Percentiles rank a stretch among this genome's conserved stretches.
These are phyloP conservation scores for Porodaedalea pini DNA, from an alignment of 1,284 basidiomycete genomes.

Conservation along the genomic window DNA sequence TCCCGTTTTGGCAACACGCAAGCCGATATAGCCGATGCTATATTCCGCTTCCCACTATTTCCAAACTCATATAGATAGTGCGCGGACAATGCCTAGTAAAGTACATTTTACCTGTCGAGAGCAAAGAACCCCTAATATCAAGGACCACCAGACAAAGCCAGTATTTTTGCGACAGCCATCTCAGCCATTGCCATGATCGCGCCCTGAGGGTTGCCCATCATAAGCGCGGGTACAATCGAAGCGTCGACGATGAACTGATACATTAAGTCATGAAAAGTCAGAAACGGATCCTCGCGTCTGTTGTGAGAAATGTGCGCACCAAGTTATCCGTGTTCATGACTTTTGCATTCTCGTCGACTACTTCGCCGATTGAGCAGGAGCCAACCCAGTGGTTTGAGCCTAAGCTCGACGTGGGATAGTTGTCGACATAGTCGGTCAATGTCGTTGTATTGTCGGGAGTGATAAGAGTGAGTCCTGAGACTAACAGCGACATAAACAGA, in stretches of 20 bases:
- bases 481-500: conserved; percentile 28
- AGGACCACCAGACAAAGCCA: conserved; percentile 50
- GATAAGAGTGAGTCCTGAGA: conserved; percentile 49
- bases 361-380: conserved; percentile 35
- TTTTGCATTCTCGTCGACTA: conserved; percentile 56
- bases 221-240: conserved; percentile 42
- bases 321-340: conserved; percentile 58
- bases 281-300: not conserved
- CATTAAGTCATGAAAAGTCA: not conserved
- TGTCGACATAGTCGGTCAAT: conserved; percentile 48
- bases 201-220: conserved; percentile 53
- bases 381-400: conserved; percentile 62
- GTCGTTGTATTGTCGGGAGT: conserved; percentile 57
- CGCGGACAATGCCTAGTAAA: not conserved
- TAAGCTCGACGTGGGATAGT: conserved; percentile 45
- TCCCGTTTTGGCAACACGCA: no score
- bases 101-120: not conserved
- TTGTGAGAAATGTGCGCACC: conserved; percentile 31
- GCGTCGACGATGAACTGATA: conserved; percentile 39
- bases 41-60: no score
- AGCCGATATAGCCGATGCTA: no score
- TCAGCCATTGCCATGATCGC: conserved; percentile 53
- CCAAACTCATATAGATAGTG: not conserved
- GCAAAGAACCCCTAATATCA: conserved; percentile 27
- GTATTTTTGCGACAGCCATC: conserved; percentile 49